These are phyloP conservation scores for Calonectria naviculata DNA, from an alignment of 2,329 filamentous ascomycete genomes.

Conservation along the genomic window DNA sequence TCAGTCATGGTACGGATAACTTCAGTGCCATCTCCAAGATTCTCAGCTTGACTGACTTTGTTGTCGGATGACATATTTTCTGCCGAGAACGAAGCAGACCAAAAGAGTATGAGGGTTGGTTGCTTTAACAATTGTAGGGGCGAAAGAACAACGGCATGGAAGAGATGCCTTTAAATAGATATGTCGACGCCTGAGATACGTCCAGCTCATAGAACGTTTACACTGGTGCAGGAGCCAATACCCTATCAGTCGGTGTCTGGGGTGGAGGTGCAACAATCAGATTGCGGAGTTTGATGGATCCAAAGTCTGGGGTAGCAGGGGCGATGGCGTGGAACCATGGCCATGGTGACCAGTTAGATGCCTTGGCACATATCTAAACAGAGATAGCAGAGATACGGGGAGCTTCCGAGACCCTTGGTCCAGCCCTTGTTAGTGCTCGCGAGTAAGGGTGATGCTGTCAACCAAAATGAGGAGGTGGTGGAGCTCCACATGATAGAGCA, in stretches of 20 bases:
- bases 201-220: not conserved
- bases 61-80: not conserved
- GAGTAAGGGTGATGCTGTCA: not conserved
- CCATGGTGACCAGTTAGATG: not conserved
- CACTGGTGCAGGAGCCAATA: not conserved
- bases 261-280: not conserved
- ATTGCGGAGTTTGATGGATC: not conserved
- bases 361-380: not conserved
- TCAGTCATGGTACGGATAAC: slow-evolving; percentile 14
- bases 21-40: slow-evolving; percentile 2
- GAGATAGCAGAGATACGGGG: slow-evolving; percentile 2
- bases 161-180: not conserved
- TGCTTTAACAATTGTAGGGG: not conserved
- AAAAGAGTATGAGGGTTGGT: not conserved
- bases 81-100: not conserved
- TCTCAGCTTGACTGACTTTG: not conserved
- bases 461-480: not conserved
- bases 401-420: not conserved
- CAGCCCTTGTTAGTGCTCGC: not conserved
- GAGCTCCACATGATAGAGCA: not conserved
- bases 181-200: not conserved
- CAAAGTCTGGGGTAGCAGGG: not conserved
- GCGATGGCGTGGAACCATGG: not conserved
- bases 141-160: not conserved
- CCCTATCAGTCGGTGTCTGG: not conserved